Conservation (phyloP, 2,329 filamentous ascomycete species). For the Colletotrichum endophyticum region DNA sequence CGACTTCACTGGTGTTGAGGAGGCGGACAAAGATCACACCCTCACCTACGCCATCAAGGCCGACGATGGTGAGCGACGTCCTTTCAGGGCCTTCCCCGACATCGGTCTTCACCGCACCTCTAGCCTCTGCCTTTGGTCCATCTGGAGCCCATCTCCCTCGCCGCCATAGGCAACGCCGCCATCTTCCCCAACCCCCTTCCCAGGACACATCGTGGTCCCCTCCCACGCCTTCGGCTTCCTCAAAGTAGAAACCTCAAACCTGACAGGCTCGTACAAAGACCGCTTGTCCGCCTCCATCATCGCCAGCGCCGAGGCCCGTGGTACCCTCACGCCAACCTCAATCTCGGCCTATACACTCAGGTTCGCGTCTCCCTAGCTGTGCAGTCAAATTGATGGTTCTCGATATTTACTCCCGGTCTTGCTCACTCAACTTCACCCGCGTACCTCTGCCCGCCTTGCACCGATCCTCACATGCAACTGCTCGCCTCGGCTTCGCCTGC, state of each 20-base stretch:
- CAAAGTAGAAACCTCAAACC: conserved; percentile 14
- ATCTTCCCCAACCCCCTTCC: background rate
- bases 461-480: no score
- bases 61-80: conserved; percentile 90
- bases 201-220: background rate
- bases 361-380: no score
- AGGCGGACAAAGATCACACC: conserved; percentile 93
- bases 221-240: conserved; percentile 6
- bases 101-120: conserved; percentile 97
- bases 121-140: background rate
- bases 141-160: background rate
- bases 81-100: conserved; percentile 99
- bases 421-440: no score
- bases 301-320: background rate
- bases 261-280: conserved; percentile 17
- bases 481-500: no score
- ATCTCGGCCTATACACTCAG: no score
- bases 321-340: background rate
- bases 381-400: no score
- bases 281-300: conserved; percentile 9
- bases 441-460: no score
- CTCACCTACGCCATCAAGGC: conserved; percentile 93
- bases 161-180: conserved; percentile 13
- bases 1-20: conserved; percentile 93
- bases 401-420: no score